A percentile compares a stretch with the other conserved stretches of the same genome.
Conservation (phyloP, 2,329 filamentous ascomycete genomes). For the Pseudogymnoascus sp. region DNA sequence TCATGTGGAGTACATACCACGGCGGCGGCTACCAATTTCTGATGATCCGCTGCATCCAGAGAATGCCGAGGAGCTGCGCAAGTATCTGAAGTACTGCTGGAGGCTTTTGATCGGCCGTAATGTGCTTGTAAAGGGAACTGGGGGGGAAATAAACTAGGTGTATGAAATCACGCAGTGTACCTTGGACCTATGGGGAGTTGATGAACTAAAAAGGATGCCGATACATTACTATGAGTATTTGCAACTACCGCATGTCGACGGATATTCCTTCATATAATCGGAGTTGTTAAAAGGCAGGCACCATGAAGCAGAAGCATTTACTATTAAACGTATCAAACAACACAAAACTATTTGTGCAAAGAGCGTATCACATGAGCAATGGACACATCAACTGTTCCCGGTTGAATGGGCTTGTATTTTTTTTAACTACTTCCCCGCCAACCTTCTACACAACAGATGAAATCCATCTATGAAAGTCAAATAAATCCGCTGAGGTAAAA, state of each 20-base stretch:
- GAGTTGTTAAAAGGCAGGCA: not conserved
- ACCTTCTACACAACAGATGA: constrained; percentile 8
- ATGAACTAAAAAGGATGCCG: not conserved
- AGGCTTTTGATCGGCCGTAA: not conserved
- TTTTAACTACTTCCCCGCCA: constrained; percentile 6
- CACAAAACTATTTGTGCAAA: not conserved
- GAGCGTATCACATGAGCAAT: not conserved
- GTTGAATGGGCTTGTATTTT: constrained; percentile 9
- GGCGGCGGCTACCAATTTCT: not conserved
- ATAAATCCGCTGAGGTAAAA: constrained; percentile 7
- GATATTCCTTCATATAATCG: not conserved
- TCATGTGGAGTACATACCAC: not conserved
- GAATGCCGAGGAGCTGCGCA: not conserved
- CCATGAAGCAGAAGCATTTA: not conserved
- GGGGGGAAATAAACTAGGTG: not conserved
- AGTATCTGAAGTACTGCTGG: not conserved
- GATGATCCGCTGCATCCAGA: not conserved
- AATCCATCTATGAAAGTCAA: constrained; percentile 7
- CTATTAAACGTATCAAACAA: not conserved
- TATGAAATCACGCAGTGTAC: not conserved
- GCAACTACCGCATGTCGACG: not conserved
- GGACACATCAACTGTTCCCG: not conserved
- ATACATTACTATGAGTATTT: not conserved
- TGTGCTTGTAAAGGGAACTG: not conserved
- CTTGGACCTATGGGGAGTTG: not conserved